Evolutionary conservation across 2,329 filamentous ascomycete genomes (phyloP), one percentile per base, ranked within the genome.

Genomic region (Chaetomium strumarium): DNA sequence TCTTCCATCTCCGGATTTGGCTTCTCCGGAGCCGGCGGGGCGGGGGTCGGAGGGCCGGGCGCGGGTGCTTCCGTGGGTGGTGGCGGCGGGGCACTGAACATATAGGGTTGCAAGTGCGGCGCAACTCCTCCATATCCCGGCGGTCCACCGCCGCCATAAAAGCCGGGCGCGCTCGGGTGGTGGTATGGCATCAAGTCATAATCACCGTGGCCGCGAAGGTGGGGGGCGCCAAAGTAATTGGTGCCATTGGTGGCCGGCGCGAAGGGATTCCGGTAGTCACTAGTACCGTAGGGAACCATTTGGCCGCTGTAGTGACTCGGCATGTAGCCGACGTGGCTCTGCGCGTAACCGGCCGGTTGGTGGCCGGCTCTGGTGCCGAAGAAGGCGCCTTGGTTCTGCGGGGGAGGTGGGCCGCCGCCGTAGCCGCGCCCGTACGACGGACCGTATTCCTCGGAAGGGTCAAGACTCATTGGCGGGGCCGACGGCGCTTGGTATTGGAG

Each of bases 401-500:
- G 64, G 46, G 63, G 64, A 50, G 66, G 63, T 39, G 62, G 63
- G 53, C 65, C 67, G 55, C 58, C 61, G 53, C 64, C 67, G 56
- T 59, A 64, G 53, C 70, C 62, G 49, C 66, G 65, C 39, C 61
- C 60, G 55, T 68, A 72, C 52, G 63, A 66, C 46, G 58, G 67
- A 57, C 72, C 68, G 64, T 78, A 84, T n/a, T 87, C 82, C 20
- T 88, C 82, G 17, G 75, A 75, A 34, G 78, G 78, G 66, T 86
- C 85, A 72, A 79, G 75, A 66, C 78, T 86, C 72, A 81, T 79
- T 51, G 80, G 67, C 72, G 69, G 67, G 71, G 68, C 69, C 59
- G 73, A 59, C 68, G 71, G 63, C 63, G 72, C 58, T 64, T 61
- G 54, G 44, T 62, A 63, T n/a, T 55, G 43, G 39, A 57, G 55